Base-by-base conservation (phyloP, 1,284 basidiomycete genomes). In the Cryptococcus amylolentus region DNA sequence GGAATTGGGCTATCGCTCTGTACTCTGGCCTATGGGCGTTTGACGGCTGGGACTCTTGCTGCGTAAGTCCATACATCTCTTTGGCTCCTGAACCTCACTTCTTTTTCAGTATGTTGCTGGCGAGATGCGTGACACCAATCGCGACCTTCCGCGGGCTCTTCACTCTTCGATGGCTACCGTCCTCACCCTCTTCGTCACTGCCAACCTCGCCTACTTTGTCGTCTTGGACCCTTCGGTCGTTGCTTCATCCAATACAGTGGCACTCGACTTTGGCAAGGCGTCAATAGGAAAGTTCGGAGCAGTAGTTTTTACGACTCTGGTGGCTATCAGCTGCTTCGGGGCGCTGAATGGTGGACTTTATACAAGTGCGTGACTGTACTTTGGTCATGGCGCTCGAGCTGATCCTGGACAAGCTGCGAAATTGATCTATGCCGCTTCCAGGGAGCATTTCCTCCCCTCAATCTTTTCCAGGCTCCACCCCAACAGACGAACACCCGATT, bases 1-100 rank as follows among this genome's bases (percentile, higher is more conserved):
- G 90, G 3, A 81, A 86, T 3, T 98, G 93, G 76, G 92, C 95
- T 4, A 81, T 98, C 12, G 96, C 95, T 0, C 78, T 98, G 4
- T 99, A 98, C 77, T 95, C 91, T 12, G 92, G 92, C 0, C 78
- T 98, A 1, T 98, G 93, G 92, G 92, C 92, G 1, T 92, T 91
- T 67, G 91, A 94, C 72, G 92, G 94, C 0, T 97, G 92, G 90
- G 75, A 76, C 54, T 69, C 73, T 45, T 73, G 73, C 52, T 70
- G 66, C 54, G 75, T 77, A n/a, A 72, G 77, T 60, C 49, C 31
- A 27, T 20, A 26, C 9, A 18, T 23, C 16, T 54, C 27, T 23
- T 5, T 9, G 9, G 41, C 13, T n/a, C 26, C 16, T 27, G 23
- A 26, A 28, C 18, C 23, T 27, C 3, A 35, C 45, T 48, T 27